Conservation (phyloP, 2,329 filamentous ascomycete species). For the Nigrospora oryzae region DNA sequence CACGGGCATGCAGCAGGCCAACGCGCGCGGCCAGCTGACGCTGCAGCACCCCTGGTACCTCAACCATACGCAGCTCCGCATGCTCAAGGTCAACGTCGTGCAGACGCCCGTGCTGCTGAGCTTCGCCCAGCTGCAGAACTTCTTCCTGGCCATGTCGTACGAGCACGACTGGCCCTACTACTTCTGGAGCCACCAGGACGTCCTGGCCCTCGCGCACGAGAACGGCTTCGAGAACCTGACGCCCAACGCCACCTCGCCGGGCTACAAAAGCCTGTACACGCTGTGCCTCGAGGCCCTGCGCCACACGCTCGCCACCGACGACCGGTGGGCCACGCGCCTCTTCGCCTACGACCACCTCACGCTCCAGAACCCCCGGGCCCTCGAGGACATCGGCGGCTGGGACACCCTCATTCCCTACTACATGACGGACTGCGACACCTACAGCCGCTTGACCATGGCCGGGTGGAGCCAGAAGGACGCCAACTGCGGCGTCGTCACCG, state of each 20-base stretch:
- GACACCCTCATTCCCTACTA: conserved; percentile 52
- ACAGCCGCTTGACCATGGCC: conserved; percentile 36
- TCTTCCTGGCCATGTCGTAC: conserved; percentile 37
- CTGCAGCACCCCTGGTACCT: conserved; percentile 50
- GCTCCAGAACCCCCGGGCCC: conserved; percentile 44
- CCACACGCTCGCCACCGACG: conserved; percentile 17
- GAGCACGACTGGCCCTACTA: conserved; percentile 36
- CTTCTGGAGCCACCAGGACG: conserved; percentile 51
- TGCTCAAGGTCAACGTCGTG: conserved; percentile 41
- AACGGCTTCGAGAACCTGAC: conserved; percentile 24
- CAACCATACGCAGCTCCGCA: conserved; percentile 39
- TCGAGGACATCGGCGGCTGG: conserved; percentile 44
- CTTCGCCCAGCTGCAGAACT: conserved; percentile 49
- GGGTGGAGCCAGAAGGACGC: conserved; percentile 30
- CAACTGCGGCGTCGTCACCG: conserved; percentile 32
- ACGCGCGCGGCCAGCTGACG: conserved; percentile 35
- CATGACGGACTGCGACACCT: conserved; percentile 48
- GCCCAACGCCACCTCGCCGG: conserved; percentile 19
- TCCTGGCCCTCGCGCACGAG: conserved; percentile 36
- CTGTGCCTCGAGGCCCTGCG: conserved; percentile 27
- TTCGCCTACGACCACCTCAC: conserved; percentile 51
- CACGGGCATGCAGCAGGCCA: conserved; percentile 46
- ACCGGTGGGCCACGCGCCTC: conserved; percentile 42
- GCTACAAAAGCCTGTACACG: conserved; percentile 32
- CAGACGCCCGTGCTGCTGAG: conserved; percentile 41